Base-by-base conservation (phyloP, 2,329 filamentous ascomycete genomes). In the Diaporthe sp. region DNA sequence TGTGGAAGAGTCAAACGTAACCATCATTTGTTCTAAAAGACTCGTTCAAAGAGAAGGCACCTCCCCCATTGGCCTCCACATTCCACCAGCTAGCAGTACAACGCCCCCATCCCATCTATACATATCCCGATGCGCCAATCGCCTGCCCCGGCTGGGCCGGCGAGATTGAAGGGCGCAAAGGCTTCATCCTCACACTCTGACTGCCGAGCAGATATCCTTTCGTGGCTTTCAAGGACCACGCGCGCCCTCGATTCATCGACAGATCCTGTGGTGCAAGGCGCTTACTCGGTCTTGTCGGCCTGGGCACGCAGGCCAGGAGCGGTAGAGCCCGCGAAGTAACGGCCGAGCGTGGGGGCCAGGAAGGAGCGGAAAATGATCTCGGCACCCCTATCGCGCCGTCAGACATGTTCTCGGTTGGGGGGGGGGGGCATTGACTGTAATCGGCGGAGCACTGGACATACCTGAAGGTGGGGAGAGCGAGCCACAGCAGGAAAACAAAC, bases 301-400 rank as follows among this genome's bases (percentile, higher is more conserved):
- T 97, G 95, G 81, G 94, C 93, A 79, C 95, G 94, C 81, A 98
- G 93, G 87, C 95, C 94, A 84, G 94, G 91, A 80, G 95, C 94
- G 81, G 95, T 94, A 76, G 94, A 94, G 81, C 90, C 90, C 80
- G 85, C 82, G 90, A 98, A 99, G 92, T 98, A 97, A 86, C 95
- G 95, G 84, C 94, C 91, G 83, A 98, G 93, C 81, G 97, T 92
- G 80, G 97, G 97, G 83, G 94, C 92, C 84, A 99, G 86, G 91
- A 98, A 94, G 77, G 96, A 98, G 85, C 94, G 94, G 94, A 98
- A 99, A 87, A 99, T 90, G 82, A 98, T 87, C 86, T 98, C 95
- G 81, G 97, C 96, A 83, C 97, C 97, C 83, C 97, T 98, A 77
- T 66, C 78, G 50, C 35, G 13, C 25, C 30, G 51, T 76, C 55